Base-by-base conservation (phyloP, 345 rosid genomes). In the Punica granatum region DNA sequence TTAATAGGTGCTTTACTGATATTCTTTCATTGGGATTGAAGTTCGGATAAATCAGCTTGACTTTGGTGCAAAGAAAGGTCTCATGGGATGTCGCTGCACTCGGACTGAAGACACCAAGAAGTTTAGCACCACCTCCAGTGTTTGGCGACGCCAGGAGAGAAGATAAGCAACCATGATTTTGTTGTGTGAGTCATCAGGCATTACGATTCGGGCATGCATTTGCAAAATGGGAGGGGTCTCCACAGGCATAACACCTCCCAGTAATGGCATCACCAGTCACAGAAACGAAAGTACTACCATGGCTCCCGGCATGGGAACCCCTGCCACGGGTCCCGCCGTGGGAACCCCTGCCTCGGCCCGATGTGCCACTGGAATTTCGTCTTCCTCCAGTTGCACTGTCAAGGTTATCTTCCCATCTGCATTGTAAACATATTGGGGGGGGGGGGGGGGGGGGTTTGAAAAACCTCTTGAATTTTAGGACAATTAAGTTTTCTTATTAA, bases 221-320 rank as follows among this genome's bases (percentile, higher is more conserved):
- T 23, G 96, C 98, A 43, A 94, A 89, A 76, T 94, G 98, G 12
- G 96, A 89, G 66, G 98, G 99, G 79, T 94, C 99, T 58, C 96
- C 96, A 71, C 99, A 91, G 42, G 76, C 81, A 70, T 65, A 94
- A 70, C 98, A 93, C 72, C 96, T 83, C 53, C 90, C 88, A 49
- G 89, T 80, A 28, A 88, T 54, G 7, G 93, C 88, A 67, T 89
- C 99, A 69, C 99, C 99, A 6, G 95, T 94, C 25, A 89, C 97
- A 14, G 96, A 86, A 4, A 89, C 93, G 13, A 91, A 94, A 35
- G 88, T 84, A 68, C 72, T 62, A 66, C 63, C 71, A 59, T 42
- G 75, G 64, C 77, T 74, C 59, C 81, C 68, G 65, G 65, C 70
- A 33, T 71, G 77, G n/a, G 70, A 80, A 53, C 77, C 86, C 65